Base-by-base conservation (phyloP, 2,329 filamentous ascomycete species). In the Teratosphaeria zuluensis region DNA sequence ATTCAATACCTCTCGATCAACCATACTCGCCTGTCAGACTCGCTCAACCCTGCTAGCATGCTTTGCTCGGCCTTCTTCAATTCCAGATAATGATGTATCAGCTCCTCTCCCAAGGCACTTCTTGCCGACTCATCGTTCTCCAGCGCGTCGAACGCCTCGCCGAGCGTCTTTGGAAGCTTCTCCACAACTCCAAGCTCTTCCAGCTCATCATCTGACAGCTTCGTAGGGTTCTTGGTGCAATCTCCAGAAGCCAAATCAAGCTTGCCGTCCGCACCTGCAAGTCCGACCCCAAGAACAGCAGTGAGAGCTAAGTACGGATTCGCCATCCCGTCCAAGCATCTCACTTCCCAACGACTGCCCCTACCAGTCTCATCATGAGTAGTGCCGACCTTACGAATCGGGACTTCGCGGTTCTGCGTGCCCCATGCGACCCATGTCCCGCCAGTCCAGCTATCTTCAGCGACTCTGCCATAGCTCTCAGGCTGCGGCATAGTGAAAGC, bases 351-450 rank as follows among this genome's bases (percentile, higher is more conserved):
- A 67, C 90, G 86, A 84, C 2, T 72, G 75, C 2, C 56, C 11
- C 76, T 75, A 54, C 38, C 42, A 48, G 42, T 48, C 9, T 48
- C 31, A n/a, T 33, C 46, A n/a, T 51, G 53, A 62, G 46, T 51
- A 48, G 24, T 38, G 52, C 48, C 53, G 4, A 90, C 81, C 69
- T 87, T 85, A 12, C 89, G 81, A 9, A 95, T 76, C 0, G 89
- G 86, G 4, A 84, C 79, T 75, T 92, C 88, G 19, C 88, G 84
- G 71, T 94, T 94, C 73, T 94, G 85, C 4, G 84, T 88, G 12
- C 90, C 90, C 89, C 89, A 95, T 0, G 86, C 76, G 0, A 92
- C 81, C 85, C 86, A 92, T 7, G 84, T 82, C 0, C 88, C 88
- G n/a, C 88, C 88, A 0, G 88, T 82, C 89, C 89, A 94, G 59